phyloP scores from a whole-genome alignment of 306 rosid species.

The Begonia masoniana region DNA sequence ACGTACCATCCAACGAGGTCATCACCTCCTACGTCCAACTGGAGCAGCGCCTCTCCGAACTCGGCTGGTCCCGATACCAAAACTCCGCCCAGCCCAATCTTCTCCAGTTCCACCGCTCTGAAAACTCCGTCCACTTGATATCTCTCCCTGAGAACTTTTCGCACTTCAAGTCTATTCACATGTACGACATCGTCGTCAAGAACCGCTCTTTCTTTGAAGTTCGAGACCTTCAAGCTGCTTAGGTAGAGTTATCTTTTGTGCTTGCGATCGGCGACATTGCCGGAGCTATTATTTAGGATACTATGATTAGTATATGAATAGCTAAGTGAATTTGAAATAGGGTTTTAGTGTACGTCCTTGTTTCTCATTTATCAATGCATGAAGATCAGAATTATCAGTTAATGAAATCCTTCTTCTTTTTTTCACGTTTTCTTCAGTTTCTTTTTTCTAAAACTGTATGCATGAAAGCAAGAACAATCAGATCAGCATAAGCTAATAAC shows the following conservation, averaged over 20 bases:
- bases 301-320: neutral
- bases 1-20: constrained; percentile 50
- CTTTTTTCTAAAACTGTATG: too few relatives aligned
- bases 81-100: constrained; percentile 22
- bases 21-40: constrained; percentile 51
- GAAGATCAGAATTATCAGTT: too few relatives aligned
- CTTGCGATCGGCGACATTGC: too few relatives aligned
- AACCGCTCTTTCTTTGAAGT: constrained; percentile 64
- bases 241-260: neutral
- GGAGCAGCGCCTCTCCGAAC: constrained; percentile 49
- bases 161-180: constrained; percentile 38
- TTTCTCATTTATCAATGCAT: too few relatives aligned
- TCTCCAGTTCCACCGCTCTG: constrained; percentile 74
- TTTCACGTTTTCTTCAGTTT: too few relatives aligned
- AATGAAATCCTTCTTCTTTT: too few relatives aligned
- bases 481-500: too few relatives aligned
- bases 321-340: neutral
- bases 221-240: constrained; percentile 29
- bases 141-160: constrained; percentile 45
- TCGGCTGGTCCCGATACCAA: constrained; percentile 72
- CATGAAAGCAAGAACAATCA: too few relatives aligned
- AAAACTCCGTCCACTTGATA: constrained; percentile 43
- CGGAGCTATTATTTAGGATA: neutral
- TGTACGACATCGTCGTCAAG: constrained; percentile 73
- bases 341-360: too few relatives aligned